These are phyloP conservation scores for Podospora conica DNA, from an alignment of 495 filamentous ascomycete species.

Conservation along the genomic window DNA sequence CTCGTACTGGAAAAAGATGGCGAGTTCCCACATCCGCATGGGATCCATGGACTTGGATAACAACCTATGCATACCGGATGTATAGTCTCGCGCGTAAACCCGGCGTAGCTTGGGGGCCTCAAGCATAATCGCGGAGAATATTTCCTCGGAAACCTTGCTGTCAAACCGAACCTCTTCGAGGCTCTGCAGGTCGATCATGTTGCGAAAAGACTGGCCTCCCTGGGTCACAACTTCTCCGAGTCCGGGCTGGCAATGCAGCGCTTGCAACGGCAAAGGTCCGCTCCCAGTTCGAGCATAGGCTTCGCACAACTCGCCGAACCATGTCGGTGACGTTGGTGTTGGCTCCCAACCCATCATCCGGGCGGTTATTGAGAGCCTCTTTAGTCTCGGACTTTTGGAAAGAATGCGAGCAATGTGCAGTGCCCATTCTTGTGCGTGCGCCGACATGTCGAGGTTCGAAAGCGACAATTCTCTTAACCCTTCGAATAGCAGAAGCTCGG, in stretches of 20 bases:
- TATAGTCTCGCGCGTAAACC: neutral
- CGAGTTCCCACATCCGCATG: neutral
- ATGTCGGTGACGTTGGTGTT: too few species aligned
- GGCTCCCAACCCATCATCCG: too few species aligned
- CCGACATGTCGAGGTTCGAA: neutral
- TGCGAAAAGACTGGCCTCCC: neutral
- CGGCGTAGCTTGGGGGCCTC: neutral
- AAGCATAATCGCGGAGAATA: neutral
- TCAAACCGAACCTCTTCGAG: neutral
- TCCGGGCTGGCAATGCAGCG: neutral
- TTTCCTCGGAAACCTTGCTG: neutral
- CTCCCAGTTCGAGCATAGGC: neutral
- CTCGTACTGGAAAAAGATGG: neutral
- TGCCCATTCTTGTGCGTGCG: neutral
- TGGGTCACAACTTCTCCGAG: too few species aligned
- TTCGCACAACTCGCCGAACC: neutral
- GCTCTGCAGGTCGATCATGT: neutral
- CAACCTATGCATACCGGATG: neutral
- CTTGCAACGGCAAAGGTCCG: neutral
- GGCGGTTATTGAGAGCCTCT: neutral
- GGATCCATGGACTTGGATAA: neutral
- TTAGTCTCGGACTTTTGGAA: neutral
- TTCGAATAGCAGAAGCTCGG: neutral
- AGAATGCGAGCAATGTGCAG: neutral
- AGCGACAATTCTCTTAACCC: neutral